phyloP scores from a whole-genome alignment of 495 filamentous ascomycete species.

The Thermothielavioides terrestris region DNA sequence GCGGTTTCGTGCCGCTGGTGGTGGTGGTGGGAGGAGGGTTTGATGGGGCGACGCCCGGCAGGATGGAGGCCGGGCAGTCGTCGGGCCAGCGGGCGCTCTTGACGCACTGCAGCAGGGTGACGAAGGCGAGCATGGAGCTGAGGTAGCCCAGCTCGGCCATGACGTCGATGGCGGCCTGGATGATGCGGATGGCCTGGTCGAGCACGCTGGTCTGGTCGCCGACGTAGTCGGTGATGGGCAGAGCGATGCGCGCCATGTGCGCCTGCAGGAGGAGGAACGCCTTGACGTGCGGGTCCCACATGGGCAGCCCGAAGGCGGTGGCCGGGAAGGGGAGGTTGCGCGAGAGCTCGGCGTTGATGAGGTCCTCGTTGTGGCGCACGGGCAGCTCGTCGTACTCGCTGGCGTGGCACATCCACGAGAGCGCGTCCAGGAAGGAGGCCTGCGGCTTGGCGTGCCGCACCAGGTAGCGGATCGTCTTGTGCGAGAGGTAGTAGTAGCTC shows the following conservation, averaged over 20 bases:
- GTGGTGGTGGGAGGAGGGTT: constrained; percentile 10
- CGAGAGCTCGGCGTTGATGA: constrained; percentile 90
- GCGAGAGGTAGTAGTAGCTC: constrained; percentile 98
- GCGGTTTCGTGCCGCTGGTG: neutral
- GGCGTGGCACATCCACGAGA: constrained; percentile 87
- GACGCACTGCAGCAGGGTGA: constrained; percentile 79
- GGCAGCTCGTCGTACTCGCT: constrained; percentile 97
- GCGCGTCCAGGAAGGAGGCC: constrained; percentile 74
- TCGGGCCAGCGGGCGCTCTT: constrained; percentile 89
- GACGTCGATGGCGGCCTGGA: constrained; percentile 85
- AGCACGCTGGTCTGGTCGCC: constrained; percentile 79
- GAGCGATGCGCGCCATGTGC: constrained; percentile 82
- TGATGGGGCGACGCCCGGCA: constrained; percentile 77
- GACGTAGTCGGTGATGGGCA: constrained; percentile 95
- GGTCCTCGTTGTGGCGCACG: constrained; percentile 97
- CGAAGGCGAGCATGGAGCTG: constrained; percentile 64
- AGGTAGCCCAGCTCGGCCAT: constrained; percentile 83
- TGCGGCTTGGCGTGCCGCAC: constrained; percentile 64
- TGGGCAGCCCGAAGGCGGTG: constrained; percentile 54
- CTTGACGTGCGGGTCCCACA: constrained; percentile 99
- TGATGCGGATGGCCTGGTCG: constrained; percentile 93
- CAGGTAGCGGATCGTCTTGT: constrained; percentile 85
- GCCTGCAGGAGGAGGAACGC: constrained; percentile 90
- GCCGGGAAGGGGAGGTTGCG: constrained; percentile 59
- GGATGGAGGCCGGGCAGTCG: constrained; percentile 67